Evolutionary conservation across 441 rosid species (phyloP), one percentile per base, ranked within the genome.

Genomic region (Francoa sonchifolia): DNA sequence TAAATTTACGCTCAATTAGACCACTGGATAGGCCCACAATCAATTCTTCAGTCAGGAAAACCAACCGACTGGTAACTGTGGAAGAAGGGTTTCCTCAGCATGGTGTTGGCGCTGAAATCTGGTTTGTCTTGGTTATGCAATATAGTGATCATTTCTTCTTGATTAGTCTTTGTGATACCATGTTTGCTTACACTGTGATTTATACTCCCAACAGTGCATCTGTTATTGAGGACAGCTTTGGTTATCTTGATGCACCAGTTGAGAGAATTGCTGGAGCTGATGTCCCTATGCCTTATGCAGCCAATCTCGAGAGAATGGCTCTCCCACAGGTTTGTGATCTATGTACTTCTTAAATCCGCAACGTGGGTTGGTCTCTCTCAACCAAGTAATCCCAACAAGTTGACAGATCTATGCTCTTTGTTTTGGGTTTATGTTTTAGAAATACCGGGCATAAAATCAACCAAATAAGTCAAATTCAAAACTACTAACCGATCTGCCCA

Each of bases 51-150:
- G 96, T 89, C 16, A 75, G 94, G 54, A 89, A 89, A 69, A 89
- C 98, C 34, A 89, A 74, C 74, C 69, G 97, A 60, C 73, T 85
- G 58, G 92, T 89, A 20, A 85, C 98, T 31, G 84, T 85, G 11
- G 98, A 89, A 62, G 96, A 89, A 74, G 98, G 92, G 47, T 82
- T 79, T 59, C 98, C 96, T 57, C 94, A 89, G 64, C 92, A 89
- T 50, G 98, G 96, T 34, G 77, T 89, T 61, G 89, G 98, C 10
- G 92, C 98, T 30, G 98, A 89, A 63, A 89, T 89, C 64, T 76
- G 98, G 96, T 89, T 47, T 32, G 17, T 27, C 36, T n/a, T n/a
- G n/a, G n/a, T n/a, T n/a, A n/a, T n/a, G n/a, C n/a, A n/a, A n/a
- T n/a, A n/a, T n/a, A n/a, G n/a, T n/a, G n/a, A n/a, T n/a, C n/a